Conservation (phyloP, 2,329 filamentous ascomycete genomes). For the Fusarium tanahbumbuense region DNA sequence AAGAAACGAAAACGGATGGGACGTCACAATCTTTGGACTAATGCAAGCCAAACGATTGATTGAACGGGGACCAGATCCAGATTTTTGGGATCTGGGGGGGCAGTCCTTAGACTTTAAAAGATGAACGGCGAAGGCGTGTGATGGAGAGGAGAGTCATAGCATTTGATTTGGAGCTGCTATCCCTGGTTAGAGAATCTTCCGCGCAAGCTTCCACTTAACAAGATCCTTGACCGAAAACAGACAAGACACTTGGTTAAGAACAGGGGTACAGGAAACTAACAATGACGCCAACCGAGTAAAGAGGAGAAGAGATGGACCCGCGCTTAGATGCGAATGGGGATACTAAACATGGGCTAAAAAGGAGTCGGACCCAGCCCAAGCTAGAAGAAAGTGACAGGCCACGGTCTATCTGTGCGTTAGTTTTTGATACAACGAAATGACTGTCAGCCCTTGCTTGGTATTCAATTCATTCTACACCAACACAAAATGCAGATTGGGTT, state of each 20-base stretch:
- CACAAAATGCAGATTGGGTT: neutral
- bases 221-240: slow-evolving; percentile 18
- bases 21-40: slow-evolving; percentile 22
- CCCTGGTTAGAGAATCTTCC: slow-evolving; percentile 27
- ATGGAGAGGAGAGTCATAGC: slow-evolving; percentile 3
- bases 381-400: neutral
- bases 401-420: neutral
- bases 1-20: slow-evolving; percentile 12
- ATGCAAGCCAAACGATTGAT: slow-evolving; percentile 11
- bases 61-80: neutral
- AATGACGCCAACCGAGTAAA: slow-evolving; percentile 28
- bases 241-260: slow-evolving; percentile 17
- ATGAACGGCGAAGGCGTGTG: neutral
- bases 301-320: neutral
- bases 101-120: neutral
- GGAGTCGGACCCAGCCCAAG: neutral
- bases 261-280: slow-evolving; percentile 8
- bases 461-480: neutral
- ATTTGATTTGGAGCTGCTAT: slow-evolving; percentile 6
- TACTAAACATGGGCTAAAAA: neutral
- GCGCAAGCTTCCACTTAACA: slow-evolving; percentile 12
- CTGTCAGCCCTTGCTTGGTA: slow-evolving; percentile 4
- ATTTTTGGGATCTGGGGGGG: neutral
- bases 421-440: neutral
- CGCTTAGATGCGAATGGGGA: neutral